phyloP scores from a whole-genome alignment of 1,139 yeast species.

The Kodamaea ohmeri region DNA sequence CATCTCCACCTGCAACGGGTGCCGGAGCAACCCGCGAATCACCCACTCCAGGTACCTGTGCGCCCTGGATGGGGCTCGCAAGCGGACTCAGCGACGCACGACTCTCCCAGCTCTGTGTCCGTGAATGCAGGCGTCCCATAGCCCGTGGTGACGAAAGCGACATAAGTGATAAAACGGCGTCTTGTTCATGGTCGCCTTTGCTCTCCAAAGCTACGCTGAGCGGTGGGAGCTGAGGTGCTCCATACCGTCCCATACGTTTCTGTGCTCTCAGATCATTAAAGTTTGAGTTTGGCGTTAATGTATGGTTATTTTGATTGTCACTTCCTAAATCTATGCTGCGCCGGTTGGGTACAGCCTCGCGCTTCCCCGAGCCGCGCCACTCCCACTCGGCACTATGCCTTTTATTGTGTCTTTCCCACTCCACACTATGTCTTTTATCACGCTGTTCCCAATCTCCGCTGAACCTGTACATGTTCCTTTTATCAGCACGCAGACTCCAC shows the following conservation, averaged over 20 bases:
- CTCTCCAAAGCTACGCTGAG: constrained; percentile 25
- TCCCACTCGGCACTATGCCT: neutral
- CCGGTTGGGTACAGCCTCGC: no score
- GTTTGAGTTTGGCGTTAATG: neutral
- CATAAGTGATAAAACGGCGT: constrained; percentile 46
- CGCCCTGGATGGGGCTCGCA: constrained; percentile 21
- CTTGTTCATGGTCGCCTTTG: constrained; percentile 34
- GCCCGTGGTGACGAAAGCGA: constrained; percentile 44
- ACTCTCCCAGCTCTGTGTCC: constrained; percentile 31
- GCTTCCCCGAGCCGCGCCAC: no score
- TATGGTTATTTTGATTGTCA: no score
- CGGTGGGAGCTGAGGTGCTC: constrained; percentile 34
- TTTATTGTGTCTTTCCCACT: no score
- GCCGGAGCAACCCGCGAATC: no score
- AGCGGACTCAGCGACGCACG: constrained; percentile 21
- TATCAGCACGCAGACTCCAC: no score
- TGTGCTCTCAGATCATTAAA: no score
- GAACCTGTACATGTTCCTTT: no score
- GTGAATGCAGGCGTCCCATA: constrained; percentile 28
- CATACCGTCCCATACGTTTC: no score
- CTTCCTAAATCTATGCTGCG: constrained; percentile 3
- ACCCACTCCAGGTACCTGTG: no score
- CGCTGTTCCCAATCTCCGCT: no score
- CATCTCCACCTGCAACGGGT: constrained; percentile 8
- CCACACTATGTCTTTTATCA: no score